These are phyloP conservation scores for Chytriomyces sp. DNA, from an alignment of 192 early-diverging fungal genomes.

Conservation along the genomic window DNA sequence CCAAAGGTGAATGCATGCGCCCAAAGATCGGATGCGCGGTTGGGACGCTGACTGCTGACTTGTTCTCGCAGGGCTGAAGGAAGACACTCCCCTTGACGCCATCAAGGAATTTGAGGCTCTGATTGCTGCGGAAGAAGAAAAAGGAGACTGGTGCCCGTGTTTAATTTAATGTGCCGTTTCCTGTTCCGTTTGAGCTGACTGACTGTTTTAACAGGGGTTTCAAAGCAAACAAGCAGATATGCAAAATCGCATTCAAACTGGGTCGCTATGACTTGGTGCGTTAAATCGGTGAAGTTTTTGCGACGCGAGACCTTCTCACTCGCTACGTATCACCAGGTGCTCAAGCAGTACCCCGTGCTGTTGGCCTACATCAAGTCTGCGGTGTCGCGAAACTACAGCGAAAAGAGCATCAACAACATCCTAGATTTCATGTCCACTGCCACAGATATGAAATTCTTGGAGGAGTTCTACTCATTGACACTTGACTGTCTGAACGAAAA, in stretches of 20 bases:
- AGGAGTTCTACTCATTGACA: constrained; percentile 81
- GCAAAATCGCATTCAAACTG: constrained; percentile 77
- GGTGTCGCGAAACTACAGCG: constrained; percentile 83
- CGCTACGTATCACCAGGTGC: constrained; percentile 50
- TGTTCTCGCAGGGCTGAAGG: constrained; percentile 67
- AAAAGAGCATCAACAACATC: constrained; percentile 91
- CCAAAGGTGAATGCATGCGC: constrained; percentile 66
- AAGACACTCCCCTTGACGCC: constrained; percentile 75
- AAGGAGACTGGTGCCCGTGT: constrained; percentile 76
- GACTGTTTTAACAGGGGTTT: constrained; percentile 70
- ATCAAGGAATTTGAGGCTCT: constrained; percentile 77
- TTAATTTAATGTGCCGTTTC: constrained; percentile 1
- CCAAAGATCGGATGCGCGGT: background rate
- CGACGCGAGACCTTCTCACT: background rate
- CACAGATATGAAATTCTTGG: constrained; percentile 80
- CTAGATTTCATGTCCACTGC: constrained; percentile 78
- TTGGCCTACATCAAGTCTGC: constrained; percentile 77
- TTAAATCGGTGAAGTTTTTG: too few relatives aligned
- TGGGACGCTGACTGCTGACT: background rate
- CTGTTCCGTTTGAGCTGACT: background rate
- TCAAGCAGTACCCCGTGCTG: constrained; percentile 74
- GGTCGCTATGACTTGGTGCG: constrained; percentile 65
- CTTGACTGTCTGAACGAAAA: constrained; percentile 71
- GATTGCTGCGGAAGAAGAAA: constrained; percentile 78
- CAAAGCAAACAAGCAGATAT: constrained; percentile 87